These are phyloP conservation scores for Volvox reticuliferus DNA, from an alignment of 139 green algal genomes.

Conservation along the genomic window DNA sequence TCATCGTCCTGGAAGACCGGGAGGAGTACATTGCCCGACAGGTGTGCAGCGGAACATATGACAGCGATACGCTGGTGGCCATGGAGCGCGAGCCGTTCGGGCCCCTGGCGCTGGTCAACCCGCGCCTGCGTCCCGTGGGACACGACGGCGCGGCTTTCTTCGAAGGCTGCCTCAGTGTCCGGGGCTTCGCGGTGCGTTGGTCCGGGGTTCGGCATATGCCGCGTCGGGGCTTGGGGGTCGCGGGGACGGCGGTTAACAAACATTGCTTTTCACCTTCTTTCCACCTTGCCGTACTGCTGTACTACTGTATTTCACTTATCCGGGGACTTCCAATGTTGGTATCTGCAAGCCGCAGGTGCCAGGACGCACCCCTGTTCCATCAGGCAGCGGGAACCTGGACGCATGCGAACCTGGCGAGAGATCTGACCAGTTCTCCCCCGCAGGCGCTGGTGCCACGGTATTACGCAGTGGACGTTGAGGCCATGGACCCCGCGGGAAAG, in stretches of 20 bases:
- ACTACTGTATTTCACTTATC: no score
- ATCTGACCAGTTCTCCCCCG: not conserved
- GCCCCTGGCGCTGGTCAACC: slow-evolving; percentile 36
- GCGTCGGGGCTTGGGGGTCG: no score
- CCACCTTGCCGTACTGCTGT: no score
- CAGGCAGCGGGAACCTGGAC: no score
- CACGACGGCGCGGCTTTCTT: slow-evolving; percentile 16
- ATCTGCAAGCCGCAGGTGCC: no score
- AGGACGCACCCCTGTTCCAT: no score
- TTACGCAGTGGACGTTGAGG: slow-evolving; percentile 54
- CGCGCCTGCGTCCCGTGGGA: not conserved
- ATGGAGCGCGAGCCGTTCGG: slow-evolving; percentile 27
- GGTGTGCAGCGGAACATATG: not conserved
- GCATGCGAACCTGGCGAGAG: no score
- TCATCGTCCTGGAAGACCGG: slow-evolving; percentile 30
- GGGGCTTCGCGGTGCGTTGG: slow-evolving; percentile 11
- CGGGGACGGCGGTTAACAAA: no score
- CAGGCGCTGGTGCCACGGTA: slow-evolving; percentile 35
- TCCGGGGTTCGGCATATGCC: not conserved
- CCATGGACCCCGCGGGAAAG: slow-evolving; percentile 85
- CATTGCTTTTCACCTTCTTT: no score
- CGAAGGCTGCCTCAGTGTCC: slow-evolving; percentile 44
- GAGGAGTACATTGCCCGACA: slow-evolving; percentile 26
- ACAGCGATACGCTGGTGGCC: not conserved
- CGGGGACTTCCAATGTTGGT: no score